Percentiles rank a stretch among this genome's conserved stretches.
These are phyloP conservation scores for Fagus sylvatica DNA, from an alignment of 306 rosid species.

Conservation along the genomic window DNA sequence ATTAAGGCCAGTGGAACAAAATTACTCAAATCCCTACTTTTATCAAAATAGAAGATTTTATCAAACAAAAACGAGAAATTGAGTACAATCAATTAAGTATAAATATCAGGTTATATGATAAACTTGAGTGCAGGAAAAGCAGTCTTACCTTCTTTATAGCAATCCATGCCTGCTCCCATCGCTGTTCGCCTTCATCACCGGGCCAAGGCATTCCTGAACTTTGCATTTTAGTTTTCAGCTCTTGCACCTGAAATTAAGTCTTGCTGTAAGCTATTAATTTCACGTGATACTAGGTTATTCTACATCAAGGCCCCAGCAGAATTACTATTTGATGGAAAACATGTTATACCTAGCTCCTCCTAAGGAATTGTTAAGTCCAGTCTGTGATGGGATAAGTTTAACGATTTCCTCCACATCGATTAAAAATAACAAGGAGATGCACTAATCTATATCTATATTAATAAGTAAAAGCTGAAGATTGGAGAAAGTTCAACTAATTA, in stretches of 20 bases:
- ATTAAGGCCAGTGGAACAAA: background rate
- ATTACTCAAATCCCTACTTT: background rate
- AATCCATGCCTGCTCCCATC: conserved; percentile 93
- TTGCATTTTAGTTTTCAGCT: conserved; percentile 76
- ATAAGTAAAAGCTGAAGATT: no score
- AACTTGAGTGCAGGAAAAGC: conserved; percentile 18
- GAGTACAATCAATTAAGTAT: background rate
- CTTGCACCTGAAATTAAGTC: conserved; percentile 65
- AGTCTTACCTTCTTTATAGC: conserved; percentile 83
- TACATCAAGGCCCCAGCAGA: conserved; percentile 1
- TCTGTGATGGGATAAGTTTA: no score
- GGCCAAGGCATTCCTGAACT: conserved; percentile 99
- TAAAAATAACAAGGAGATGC: no score
- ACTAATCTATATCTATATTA: no score
- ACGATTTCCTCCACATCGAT: no score
- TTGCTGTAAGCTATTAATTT: conserved; percentile 27
- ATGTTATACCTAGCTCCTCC: background rate
- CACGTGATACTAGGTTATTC: conserved; percentile 23
- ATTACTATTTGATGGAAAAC: conserved; percentile 1
- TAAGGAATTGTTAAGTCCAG: background rate
- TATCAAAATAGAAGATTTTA: background rate
- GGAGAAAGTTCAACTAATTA: no score
- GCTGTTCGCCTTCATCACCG: conserved; percentile 89
- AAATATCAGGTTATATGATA: background rate
- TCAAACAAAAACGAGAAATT: background rate